These are phyloP conservation scores for Luvunga scandens DNA, from an alignment of 345 rosid species.

Conservation along the genomic window DNA sequence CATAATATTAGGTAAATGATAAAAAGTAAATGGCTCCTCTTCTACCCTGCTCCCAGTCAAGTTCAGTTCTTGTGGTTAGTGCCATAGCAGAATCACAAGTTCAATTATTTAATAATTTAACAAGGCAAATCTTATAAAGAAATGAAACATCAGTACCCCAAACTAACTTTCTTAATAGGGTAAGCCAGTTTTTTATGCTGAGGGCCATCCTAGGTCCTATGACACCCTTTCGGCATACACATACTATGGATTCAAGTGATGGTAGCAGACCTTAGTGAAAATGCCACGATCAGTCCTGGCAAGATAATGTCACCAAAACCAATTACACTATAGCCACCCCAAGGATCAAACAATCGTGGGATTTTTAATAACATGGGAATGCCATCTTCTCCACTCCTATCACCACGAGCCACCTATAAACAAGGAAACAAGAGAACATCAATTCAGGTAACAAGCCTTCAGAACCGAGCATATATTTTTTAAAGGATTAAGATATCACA, in stretches of 20 bases:
- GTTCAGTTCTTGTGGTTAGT: background rate
- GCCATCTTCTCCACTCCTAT: constrained; percentile 90
- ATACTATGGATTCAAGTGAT: background rate
- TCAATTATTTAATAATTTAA: background rate
- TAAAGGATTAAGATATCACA: background rate
- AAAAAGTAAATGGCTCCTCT: background rate
- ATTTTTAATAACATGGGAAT: constrained; percentile 95
- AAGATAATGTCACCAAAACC: constrained; percentile 98
- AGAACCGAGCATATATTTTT: background rate
- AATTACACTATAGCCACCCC: constrained; percentile 98
- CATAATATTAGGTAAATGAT: background rate
- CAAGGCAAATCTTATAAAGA: background rate
- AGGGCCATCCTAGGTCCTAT: background rate
- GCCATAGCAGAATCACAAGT: background rate
- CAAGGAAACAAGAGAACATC: constrained; percentile 1
- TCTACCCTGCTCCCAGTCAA: background rate
- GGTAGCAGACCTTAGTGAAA: constrained; percentile 69
- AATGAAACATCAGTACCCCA: background rate
- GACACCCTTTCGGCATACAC: background rate
- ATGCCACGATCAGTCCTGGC: constrained; percentile 89
- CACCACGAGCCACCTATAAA: constrained; percentile 95
- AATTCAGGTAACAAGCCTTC: background rate
- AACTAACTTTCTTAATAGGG: background rate
- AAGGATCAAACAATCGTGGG: constrained; percentile 97
- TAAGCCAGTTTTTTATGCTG: background rate